These are phyloP conservation scores for Ulmus americana DNA, from an alignment of 331 rosid genomes.

Conservation along the genomic window DNA sequence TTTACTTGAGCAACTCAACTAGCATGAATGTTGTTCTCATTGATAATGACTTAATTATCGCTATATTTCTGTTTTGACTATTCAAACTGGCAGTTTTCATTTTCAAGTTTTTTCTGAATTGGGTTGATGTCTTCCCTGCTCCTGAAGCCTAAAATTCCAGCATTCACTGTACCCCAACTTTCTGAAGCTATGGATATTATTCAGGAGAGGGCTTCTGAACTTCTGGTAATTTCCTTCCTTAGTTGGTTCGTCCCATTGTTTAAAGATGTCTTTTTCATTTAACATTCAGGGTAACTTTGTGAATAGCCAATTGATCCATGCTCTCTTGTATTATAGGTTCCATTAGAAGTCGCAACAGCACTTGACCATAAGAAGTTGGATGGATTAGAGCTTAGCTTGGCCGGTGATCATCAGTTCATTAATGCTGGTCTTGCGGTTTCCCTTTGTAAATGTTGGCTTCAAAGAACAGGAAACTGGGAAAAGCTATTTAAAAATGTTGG, in stretches of 20 bases:
- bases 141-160: slow-evolving; percentile 74
- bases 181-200: slow-evolving; percentile 74
- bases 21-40: slow-evolving; percentile 19
- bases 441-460: slow-evolving; percentile 72
- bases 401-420: slow-evolving; percentile 59
- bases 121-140: slow-evolving; percentile 44
- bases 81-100: slow-evolving; percentile 25
- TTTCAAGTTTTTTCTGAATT: slow-evolving; percentile 38
- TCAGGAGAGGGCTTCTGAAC: slow-evolving; percentile 47
- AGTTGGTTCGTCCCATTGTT: neutral
- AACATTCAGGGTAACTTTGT: neutral
- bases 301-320: slow-evolving; percentile 18
- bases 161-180: slow-evolving; percentile 71
- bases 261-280: neutral
- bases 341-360: slow-evolving; percentile 42
- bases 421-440: slow-evolving; percentile 79
- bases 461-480: slow-evolving; percentile 66
- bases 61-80: slow-evolving; percentile 29
- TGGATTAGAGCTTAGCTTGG: slow-evolving; percentile 53
- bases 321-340: slow-evolving; percentile 43
- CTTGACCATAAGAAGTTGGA: slow-evolving; percentile 37
- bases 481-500: slow-evolving; percentile 40
- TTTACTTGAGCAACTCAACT: slow-evolving; percentile 19
- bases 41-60: slow-evolving; percentile 20
- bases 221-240: slow-evolving; percentile 43